Conservation (phyloP, 148 eudicot species). For the Euryodendron excelsum region DNA sequence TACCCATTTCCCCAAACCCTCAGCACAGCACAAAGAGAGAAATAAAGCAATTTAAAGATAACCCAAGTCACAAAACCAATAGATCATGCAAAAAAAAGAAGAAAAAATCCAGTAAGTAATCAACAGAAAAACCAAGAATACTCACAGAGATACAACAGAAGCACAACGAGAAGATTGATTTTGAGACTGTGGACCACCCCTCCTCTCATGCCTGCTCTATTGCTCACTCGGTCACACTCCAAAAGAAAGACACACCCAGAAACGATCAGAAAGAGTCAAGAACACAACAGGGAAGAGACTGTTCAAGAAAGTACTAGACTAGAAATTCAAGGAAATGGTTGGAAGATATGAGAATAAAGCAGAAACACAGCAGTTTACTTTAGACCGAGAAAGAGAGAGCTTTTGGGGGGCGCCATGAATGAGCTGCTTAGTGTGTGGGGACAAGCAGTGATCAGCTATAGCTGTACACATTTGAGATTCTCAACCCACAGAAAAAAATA, state of each 20-base stretch:
- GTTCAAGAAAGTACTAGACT: conserved; percentile 5
- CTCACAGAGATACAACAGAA: conserved; percentile 52
- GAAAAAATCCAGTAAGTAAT: conserved; percentile 12
- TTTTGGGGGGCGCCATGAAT: conserved; percentile 44
- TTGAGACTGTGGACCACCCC: conserved; percentile 17
- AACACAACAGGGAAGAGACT: not conserved
- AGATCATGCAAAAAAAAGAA: conserved; percentile 23
- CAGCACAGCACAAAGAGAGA: conserved; percentile 3
- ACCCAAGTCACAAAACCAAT: conserved; percentile 22
- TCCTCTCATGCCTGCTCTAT: conserved; percentile 28
- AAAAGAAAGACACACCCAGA: not conserved
- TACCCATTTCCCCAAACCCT: conserved; percentile 24
- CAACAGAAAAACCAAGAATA: conserved; percentile 13
- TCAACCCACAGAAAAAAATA: conserved; percentile 14
- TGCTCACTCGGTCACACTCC: conserved; percentile 14
- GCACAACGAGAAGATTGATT: conserved; percentile 15
- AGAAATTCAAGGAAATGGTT: not conserved
- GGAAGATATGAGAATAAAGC: not conserved
- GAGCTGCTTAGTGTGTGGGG: conserved; percentile 38
- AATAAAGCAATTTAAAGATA: conserved; percentile 17
- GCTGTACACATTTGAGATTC: conserved; percentile 28
- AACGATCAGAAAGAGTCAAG: not conserved
- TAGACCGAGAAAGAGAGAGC: conserved; percentile 1
- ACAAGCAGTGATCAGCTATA: conserved; percentile 31
- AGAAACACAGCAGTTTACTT: too few species aligned